These are phyloP conservation scores for Cyclotella kingstonii DNA, from an alignment of 108 stramenopile species.

Conservation along the genomic window DNA sequence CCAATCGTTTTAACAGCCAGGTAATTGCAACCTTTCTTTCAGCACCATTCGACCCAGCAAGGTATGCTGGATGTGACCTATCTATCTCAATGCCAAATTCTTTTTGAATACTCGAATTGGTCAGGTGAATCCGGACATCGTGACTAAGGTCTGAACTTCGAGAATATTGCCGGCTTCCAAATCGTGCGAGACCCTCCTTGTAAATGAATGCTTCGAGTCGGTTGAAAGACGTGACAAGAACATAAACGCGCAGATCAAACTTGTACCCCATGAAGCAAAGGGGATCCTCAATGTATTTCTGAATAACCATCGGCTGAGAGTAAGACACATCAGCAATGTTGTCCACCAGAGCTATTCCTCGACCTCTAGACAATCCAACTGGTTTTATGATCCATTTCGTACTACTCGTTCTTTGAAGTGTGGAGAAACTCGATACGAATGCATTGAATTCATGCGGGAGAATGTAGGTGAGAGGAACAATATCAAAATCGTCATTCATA, in stretches of 20 bases:
- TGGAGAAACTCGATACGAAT: slow-evolving; percentile 36
- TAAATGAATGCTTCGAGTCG: slow-evolving; percentile 84
- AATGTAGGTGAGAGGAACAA: slow-evolving; percentile 81
- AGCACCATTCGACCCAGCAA: slow-evolving; percentile 32
- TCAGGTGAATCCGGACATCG: slow-evolving; percentile 45
- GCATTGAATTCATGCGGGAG: slow-evolving; percentile 66
- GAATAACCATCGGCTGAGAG: slow-evolving; percentile 59
- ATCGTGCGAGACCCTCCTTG: slow-evolving; percentile 80
- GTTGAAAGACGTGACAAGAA: slow-evolving; percentile 81
- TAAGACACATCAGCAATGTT: slow-evolving; percentile 67
- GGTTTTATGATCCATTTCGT: slow-evolving; percentile 85
- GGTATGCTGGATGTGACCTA: slow-evolving; percentile 56
- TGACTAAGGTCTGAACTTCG: slow-evolving; percentile 33
- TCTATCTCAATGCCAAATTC: slow-evolving; percentile 61
- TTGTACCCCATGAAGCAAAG: slow-evolving; percentile 78
- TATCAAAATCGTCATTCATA: slow-evolving; percentile 23
- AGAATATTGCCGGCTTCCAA: slow-evolving; percentile 66
- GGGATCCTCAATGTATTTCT: slow-evolving; percentile 80
- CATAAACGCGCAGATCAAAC: slow-evolving; percentile 86
- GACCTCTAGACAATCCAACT: slow-evolving; percentile 69
- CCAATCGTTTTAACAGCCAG: slow-evolving; percentile 44
- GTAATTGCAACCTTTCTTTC: slow-evolving; percentile 40
- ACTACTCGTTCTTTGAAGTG: slow-evolving; percentile 9
- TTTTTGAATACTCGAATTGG: slow-evolving; percentile 69
- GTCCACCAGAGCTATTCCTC: slow-evolving; percentile 72